Evolutionary conservation across 441 rosid species (phyloP).

Genomic region (Adansonia madagascariensis): DNA sequence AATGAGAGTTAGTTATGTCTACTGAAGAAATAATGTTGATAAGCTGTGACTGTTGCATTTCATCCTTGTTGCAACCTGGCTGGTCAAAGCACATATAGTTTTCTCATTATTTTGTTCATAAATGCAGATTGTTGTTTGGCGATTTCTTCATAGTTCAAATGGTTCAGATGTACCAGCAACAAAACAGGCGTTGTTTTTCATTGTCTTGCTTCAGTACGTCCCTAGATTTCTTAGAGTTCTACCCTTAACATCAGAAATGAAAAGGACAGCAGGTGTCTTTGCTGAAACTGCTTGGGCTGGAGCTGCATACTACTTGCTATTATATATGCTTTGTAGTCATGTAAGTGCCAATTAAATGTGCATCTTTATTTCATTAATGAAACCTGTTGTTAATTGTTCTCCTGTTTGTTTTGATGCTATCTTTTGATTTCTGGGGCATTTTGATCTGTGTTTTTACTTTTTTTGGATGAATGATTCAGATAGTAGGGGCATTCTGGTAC

Average conservation of each 20-base stretch:
- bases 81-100: conserved; percentile 11
- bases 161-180: conserved; percentile 81
- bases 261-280: conserved; percentile 92
- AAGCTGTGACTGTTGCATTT: conserved; percentile 1
- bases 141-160: conserved; percentile 66
- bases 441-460: neutral
- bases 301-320: conserved; percentile 87
- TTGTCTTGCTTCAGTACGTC: conserved; percentile 72
- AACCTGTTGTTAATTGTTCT: neutral
- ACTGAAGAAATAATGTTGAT: conserved; percentile 5
- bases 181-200: conserved; percentile 72
- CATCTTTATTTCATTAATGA: neutral
- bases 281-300: conserved; percentile 99
- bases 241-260: conserved; percentile 85
- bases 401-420: neutral
- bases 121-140: conserved; percentile 90
- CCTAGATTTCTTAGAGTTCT: conserved; percentile 75
- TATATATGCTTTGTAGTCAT: conserved; percentile 99
- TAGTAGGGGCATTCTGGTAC: conserved; percentile 97
- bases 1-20: neutral
- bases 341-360: conserved; percentile 49
- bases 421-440: conserved; percentile 23
- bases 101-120: conserved; percentile 23
- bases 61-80: conserved; percentile 22
- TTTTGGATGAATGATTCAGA: conserved; percentile 50